These are phyloP conservation scores for Helicocarpus griseus DNA, from an alignment of 2,329 filamentous ascomycete genomes.

Conservation along the genomic window DNA sequence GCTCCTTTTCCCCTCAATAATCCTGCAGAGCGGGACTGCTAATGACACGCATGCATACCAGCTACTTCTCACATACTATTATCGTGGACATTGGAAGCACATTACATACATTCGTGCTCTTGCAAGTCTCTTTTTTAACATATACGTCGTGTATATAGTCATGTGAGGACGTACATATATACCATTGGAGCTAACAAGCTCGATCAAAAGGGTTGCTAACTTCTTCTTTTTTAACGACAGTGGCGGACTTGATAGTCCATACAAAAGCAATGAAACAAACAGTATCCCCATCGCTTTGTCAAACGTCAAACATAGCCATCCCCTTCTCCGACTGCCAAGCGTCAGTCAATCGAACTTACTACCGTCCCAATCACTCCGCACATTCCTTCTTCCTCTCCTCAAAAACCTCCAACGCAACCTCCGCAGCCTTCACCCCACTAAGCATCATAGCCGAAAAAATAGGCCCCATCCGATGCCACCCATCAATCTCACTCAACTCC, in stretches of 20 bases:
- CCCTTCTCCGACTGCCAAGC: too few species aligned
- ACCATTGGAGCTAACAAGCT: too few species aligned
- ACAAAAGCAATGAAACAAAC: not conserved
- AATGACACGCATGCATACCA: too few species aligned
- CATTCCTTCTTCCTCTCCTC: slow-evolving; percentile 66
- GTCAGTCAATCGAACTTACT: too few species aligned
- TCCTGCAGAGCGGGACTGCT: not conserved
- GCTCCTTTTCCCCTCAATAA: not conserved
- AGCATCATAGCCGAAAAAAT: slow-evolving; percentile 87
- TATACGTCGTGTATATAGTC: too few species aligned
- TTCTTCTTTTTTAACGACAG: not conserved
- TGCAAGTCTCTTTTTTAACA: too few species aligned
- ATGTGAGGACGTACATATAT: not conserved
- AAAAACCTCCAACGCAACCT: slow-evolving; percentile 66
- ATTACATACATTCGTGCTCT: too few species aligned
- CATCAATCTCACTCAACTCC: slow-evolving; percentile 85
- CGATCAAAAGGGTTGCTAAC: not conserved
- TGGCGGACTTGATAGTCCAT: not conserved
- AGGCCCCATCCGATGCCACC: slow-evolving; percentile 82
- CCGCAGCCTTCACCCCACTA: slow-evolving; percentile 79
- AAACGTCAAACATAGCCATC: too few species aligned
- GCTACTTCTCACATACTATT: too few species aligned
- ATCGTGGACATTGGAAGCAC: too few species aligned
- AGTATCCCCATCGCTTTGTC: not conserved
- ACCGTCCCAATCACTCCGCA: slow-evolving; percentile 31